Base-by-base conservation (phyloP, 768 basidiomycete genomes). In the Psilocybe cyanescens region DNA sequence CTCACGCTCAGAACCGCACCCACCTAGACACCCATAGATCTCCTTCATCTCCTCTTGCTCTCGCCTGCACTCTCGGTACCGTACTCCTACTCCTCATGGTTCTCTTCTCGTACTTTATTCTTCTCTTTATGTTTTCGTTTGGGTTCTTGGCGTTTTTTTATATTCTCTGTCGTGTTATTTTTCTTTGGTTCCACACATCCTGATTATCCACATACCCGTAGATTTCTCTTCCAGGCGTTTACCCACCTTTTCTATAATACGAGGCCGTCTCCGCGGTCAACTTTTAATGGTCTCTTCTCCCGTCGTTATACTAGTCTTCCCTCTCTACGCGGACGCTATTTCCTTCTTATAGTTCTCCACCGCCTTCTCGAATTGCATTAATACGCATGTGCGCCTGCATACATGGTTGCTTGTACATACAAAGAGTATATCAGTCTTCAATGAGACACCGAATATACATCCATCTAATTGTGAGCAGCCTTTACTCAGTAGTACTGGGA, bases 1-100 rank as follows among this genome's bases (percentile, higher is more conserved):
- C 35, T 33, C 60, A 31, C 50, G 46, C 57, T 47, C 41, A 35
- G 35, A 46, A 29, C 45, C 51, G n/a, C 56, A 45, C 17, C 29
- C 28, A 37, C 51, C 45, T 65, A 65, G 66, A 67, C 59, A 62
- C 51, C 61, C 57, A 54, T 64, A 64, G 63, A 64, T 57, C 33
- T 53, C 24, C 24, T 24, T 12, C n/a, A n/a, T 44, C 56, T 35
- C 28, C 28, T 45, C 45, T 56, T 29, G 55, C 31, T 64, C 39
- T 55, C 53, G 24, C 51, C 33, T 60, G 33, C 53, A 59, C 54
- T 47, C 59, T 62, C 41, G 3, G 41, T n/a, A 44, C 41, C 41
- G 14, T 44, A 44, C n/a, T 12, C 41, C 41, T 16, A 44, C 41
- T 44, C 41, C 5, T 16, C 41, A 16, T 44, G 41, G 11, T n/a